A percentile compares a stretch with the other conserved stretches of the same genome.
phyloP scores from a whole-genome alignment of 768 basidiomycete species.

The Lactarius akahatsu region DNA sequence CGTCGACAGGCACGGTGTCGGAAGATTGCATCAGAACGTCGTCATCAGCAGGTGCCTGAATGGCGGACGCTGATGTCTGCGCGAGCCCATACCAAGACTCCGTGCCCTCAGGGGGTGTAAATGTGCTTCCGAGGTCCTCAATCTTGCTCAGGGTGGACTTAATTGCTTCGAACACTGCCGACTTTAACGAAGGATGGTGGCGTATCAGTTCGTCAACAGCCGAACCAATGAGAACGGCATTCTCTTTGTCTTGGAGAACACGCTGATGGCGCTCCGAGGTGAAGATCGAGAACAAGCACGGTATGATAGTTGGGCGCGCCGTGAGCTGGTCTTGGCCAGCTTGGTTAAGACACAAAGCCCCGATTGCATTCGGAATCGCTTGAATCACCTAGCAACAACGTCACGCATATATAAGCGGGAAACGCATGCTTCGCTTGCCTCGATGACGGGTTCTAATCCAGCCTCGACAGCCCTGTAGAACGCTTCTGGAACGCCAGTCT shows the following conservation, averaged over 20 bases:
- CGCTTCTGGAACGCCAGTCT: slow-evolving; percentile 81
- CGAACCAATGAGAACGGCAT: slow-evolving; percentile 83
- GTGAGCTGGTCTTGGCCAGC: slow-evolving; percentile 79
- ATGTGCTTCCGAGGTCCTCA: slow-evolving; percentile 68
- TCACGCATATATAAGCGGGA: neutral
- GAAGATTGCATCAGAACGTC: slow-evolving; percentile 27
- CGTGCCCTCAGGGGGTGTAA: slow-evolving; percentile 53
- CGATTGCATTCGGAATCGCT: slow-evolving; percentile 92
- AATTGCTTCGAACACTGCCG: slow-evolving; percentile 74
- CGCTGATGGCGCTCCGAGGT: slow-evolving; percentile 82
- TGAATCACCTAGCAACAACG: slow-evolving; percentile 68
- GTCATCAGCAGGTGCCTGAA: slow-evolving; percentile 13
- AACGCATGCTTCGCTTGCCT: slow-evolving; percentile 48
- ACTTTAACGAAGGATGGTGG: slow-evolving; percentile 88
- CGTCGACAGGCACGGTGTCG: slow-evolving; percentile 13
- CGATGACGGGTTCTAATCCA: slow-evolving; percentile 83
- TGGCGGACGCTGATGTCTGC: slow-evolving; percentile 3
- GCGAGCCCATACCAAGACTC: slow-evolving; percentile 66
- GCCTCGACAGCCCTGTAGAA: slow-evolving; percentile 86
- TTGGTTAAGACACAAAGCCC: slow-evolving; percentile 93
- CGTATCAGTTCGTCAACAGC: slow-evolving; percentile 94
- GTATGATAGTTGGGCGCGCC: slow-evolving; percentile 77
- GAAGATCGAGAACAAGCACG: slow-evolving; percentile 81
- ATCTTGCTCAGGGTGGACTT: slow-evolving; percentile 69
- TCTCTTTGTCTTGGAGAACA: slow-evolving; percentile 88